Conservation (phyloP, 345 rosid genomes). For the Syzygium grande region DNA sequence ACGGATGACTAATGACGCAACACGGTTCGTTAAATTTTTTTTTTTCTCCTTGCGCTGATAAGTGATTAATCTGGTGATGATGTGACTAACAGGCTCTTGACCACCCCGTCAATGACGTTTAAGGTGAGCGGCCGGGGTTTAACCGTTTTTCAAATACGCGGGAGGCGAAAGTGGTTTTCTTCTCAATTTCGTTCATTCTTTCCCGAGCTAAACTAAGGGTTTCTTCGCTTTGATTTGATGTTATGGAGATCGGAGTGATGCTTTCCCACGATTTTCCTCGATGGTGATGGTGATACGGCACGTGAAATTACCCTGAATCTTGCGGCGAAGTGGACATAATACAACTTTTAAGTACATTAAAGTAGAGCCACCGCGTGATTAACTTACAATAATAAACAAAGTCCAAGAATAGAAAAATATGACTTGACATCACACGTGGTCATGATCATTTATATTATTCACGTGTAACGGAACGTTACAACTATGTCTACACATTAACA, state of each 20-base stretch:
- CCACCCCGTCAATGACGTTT: not conserved
- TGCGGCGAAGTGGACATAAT: not conserved
- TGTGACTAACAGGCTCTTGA: not conserved
- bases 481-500: not conserved
- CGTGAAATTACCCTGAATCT: not conserved
- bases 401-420: not conserved
- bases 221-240: not conserved
- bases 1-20: not conserved
- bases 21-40: not conserved
- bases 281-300: not conserved
- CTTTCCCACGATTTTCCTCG: not conserved
- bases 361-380: not conserved
- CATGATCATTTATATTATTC: not conserved
- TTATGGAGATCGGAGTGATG: not conserved
- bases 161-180: not conserved
- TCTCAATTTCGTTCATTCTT: not conserved
- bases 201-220: not conserved
- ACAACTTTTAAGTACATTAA: not conserved
- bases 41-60: not conserved
- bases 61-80: not conserved
- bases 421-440: not conserved
- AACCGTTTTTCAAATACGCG: not conserved
- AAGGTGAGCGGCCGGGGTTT: not conserved
- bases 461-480: not conserved
- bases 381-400: not conserved